Conservation (phyloP, 2,329 filamentous ascomycete species). For the Lomentospora prolificans region DNA sequence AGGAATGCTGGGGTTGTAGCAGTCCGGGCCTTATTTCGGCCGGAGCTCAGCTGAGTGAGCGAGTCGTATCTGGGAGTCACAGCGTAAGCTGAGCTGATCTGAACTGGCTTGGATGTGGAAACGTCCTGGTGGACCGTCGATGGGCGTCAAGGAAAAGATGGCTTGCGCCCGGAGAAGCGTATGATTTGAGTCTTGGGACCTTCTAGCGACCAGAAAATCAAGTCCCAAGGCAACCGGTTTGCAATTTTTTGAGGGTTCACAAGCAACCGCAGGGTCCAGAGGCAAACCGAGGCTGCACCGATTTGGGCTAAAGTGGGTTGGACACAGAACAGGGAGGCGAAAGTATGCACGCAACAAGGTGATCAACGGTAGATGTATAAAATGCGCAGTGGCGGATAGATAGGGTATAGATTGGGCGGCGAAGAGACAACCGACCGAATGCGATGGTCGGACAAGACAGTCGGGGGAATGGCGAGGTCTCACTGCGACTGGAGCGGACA, state of each 20-base stretch:
- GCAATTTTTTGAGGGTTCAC: neutral
- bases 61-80: neutral
- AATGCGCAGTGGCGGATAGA: neutral
- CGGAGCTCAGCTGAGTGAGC: neutral
- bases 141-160: too few species aligned
- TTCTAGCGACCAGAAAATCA: too few species aligned
- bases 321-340: neutral
- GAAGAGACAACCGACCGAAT: neutral
- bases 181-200: too few species aligned
- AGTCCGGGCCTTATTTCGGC: neutral
- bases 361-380: neutral
- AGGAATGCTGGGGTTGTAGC: neutral
- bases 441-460: neutral
- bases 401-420: neutral
- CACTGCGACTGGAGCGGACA: too few species aligned
- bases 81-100: neutral
- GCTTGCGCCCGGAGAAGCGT: too few species aligned
- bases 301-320: neutral
- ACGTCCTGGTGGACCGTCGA: too few species aligned
- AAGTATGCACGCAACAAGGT: neutral
- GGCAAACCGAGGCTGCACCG: neutral
- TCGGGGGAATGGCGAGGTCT: too few species aligned
- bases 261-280: neutral
- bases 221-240: too few species aligned
- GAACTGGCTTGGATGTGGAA: too few species aligned